A percentile compares a stretch with the other conserved stretches of the same genome.
These are phyloP conservation scores for Halteria grandinella DNA, from an alignment of 73 alveolate genomes.

Conservation along the genomic window DNA sequence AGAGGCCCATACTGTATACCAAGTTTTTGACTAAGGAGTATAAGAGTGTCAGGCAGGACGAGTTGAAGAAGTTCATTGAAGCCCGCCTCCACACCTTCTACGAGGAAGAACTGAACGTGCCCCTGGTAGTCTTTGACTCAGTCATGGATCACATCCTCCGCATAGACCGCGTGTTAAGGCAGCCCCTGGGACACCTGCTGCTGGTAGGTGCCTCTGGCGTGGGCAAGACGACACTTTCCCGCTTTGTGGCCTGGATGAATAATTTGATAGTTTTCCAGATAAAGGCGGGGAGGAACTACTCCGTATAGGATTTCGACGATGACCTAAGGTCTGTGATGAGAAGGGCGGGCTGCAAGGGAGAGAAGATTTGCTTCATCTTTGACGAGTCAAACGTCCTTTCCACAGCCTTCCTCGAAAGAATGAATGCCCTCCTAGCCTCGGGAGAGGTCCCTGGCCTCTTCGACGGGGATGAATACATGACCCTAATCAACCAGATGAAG, in stretches of 20 bases:
- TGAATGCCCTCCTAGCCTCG: constrained; percentile 99
- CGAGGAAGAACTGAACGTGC: constrained; percentile 99
- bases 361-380: constrained; percentile 97
- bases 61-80: constrained; percentile 87
- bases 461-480: constrained; percentile 99
- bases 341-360: constrained; percentile 97
- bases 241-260: constrained; percentile 99
- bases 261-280: constrained; percentile 95
- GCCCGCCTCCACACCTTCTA: constrained; percentile 92
- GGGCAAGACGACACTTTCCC: constrained; percentile 95
- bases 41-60: constrained; percentile 91
- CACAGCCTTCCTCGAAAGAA: constrained; percentile 99
- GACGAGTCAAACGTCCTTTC: constrained; percentile 99
- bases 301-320: constrained; percentile 97
- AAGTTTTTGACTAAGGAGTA: constrained; percentile 85
- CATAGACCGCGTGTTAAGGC: constrained; percentile 98
- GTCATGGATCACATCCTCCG: constrained; percentile 98
- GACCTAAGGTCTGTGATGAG: constrained; percentile 98
- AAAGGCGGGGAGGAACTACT: constrained; percentile 99
- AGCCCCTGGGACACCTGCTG: constrained; percentile 98
- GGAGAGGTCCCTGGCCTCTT: constrained; percentile 99
- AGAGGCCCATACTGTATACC: constrained; percentile 95
- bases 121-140: constrained; percentile 97
- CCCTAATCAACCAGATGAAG: constrained; percentile 91
- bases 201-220: constrained; percentile 98